Conservation (phyloP, 164 flowering plant genomes). For the Dillenia turbinata region DNA sequence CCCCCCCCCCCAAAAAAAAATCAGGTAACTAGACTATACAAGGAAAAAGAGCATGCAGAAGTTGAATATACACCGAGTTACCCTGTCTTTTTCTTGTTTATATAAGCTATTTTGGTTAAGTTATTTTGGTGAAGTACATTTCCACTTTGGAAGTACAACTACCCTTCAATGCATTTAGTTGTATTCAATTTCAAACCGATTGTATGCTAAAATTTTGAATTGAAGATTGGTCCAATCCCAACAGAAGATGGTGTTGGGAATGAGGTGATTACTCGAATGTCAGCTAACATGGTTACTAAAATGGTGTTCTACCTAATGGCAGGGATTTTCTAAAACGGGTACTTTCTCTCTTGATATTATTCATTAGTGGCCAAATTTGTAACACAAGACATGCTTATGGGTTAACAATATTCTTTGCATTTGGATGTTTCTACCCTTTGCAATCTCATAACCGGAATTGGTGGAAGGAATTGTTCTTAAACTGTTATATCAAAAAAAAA, state of each 20-base stretch:
- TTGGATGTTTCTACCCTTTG: too few species aligned
- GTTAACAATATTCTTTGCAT: too few species aligned
- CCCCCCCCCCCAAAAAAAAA: background rate
- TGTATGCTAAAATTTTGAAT: constrained; percentile 9
- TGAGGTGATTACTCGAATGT: constrained; percentile 70
- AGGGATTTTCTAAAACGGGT: constrained; percentile 88
- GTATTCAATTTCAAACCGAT: too few species aligned
- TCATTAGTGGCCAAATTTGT: too few species aligned
- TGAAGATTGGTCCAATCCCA: constrained; percentile 85
- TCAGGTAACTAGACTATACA: constrained; percentile 82
- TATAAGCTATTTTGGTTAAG: background rate
- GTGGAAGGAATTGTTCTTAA: too few species aligned
- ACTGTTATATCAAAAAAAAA: too few species aligned
- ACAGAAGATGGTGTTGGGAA: constrained; percentile 66
- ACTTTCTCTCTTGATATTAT: constrained; percentile 3
- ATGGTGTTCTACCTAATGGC: constrained; percentile 75
- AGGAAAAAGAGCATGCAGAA: constrained; percentile 80
- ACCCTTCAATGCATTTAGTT: background rate
- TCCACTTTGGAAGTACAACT: background rate
- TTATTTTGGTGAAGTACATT: background rate
- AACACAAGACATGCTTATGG: too few species aligned
- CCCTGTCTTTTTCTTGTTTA: constrained; percentile 2
- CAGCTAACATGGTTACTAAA: constrained; percentile 68
- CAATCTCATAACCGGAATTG: too few species aligned
- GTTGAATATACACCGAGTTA: constrained; percentile 76